A percentile compares a stretch with the other conserved stretches of the same genome.
Evolutionary conservation across 441 rosid species (phyloP).

Genomic region (Bruguiera hainesii): DNA sequence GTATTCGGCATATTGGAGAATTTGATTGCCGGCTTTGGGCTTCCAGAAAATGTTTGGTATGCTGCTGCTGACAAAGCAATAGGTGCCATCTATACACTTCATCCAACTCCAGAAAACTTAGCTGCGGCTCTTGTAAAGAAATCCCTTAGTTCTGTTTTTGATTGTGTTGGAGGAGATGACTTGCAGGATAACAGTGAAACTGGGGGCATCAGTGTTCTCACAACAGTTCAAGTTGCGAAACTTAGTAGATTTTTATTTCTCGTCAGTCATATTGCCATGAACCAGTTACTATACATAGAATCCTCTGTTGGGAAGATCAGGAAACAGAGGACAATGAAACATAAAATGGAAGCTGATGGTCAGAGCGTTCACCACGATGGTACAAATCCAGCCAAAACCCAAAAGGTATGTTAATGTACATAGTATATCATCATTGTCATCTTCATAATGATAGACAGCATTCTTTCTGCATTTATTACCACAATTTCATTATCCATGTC

Average conservation of each 20-base stretch:
- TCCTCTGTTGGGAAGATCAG: constrained; percentile 76
- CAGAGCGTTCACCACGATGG: constrained; percentile 28
- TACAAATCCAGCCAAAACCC: constrained; percentile 24
- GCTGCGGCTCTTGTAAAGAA: constrained; percentile 71
- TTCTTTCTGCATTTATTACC: neutral
- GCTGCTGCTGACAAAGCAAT: constrained; percentile 96
- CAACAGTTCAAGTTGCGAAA: constrained; percentile 64
- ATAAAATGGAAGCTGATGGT: constrained; percentile 43
- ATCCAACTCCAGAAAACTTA: constrained; percentile 87
- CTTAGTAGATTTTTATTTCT: constrained; percentile 85
- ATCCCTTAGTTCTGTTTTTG: constrained; percentile 60
- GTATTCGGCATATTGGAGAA: constrained; percentile 75
- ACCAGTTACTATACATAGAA: constrained; percentile 92
- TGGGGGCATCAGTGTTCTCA: constrained; percentile 31
- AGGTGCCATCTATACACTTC: constrained; percentile 65
- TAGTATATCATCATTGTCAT: neutral
- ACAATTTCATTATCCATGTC: constrained; percentile 27
- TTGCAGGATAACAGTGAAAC: constrained; percentile 37
- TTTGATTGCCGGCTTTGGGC: constrained; percentile 81
- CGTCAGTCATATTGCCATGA: constrained; percentile 89
- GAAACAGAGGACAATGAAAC: constrained; percentile 66
- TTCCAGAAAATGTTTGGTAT: constrained; percentile 88
- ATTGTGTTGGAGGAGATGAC: constrained; percentile 45
- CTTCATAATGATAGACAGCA: neutral
- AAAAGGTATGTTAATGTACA: constrained; percentile 40